These are phyloP conservation scores for Fusarium buxicola DNA, from an alignment of 2,329 filamentous ascomycete genomes.

Conservation along the genomic window DNA sequence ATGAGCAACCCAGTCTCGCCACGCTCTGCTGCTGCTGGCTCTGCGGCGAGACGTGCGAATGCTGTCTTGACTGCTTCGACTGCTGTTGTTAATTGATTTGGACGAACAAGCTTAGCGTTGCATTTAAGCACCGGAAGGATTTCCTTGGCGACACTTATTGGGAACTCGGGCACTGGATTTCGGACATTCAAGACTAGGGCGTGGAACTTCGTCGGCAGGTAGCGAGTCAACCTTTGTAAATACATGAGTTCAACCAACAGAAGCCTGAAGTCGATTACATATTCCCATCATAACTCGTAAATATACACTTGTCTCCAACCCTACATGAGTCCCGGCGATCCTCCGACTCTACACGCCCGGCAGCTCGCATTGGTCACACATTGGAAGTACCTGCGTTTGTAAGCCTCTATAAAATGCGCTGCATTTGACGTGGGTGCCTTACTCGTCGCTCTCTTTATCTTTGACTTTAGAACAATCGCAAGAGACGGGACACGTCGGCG, in stretches of 20 bases:
- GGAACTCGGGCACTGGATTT: not conserved
- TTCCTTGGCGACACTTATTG: slow-evolving; percentile 10
- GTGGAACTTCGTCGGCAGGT: slow-evolving; percentile 7
- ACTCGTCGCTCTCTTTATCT: slow-evolving; percentile 49
- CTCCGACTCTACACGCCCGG: slow-evolving; percentile 20
- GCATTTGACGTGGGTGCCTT: not conserved
- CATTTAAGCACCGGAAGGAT: slow-evolving; percentile 8
- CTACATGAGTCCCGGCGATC: not conserved
- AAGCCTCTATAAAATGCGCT: not conserved
- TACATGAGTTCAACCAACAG: slow-evolving; percentile 16
- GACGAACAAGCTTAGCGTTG: slow-evolving; percentile 3
- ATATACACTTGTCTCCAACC: not conserved
- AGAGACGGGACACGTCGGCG: not conserved
- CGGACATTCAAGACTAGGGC: slow-evolving; percentile 1
- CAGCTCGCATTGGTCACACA: slow-evolving; percentile 51
- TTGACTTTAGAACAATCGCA: slow-evolving; percentile 43
- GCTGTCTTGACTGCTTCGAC: slow-evolving; percentile 56
- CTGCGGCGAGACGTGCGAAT: slow-evolving; percentile 58
- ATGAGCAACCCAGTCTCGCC: slow-evolving; percentile 47
- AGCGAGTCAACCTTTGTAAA: slow-evolving; percentile 10
- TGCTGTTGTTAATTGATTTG: slow-evolving; percentile 51
- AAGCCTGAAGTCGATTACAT: not conserved
- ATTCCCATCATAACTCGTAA: not conserved
- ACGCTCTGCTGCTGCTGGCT: slow-evolving; percentile 59
- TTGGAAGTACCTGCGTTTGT: slow-evolving; percentile 48